A percentile compares a stretch with the other conserved stretches of the same genome.
Conservation (phyloP, 257 asterid genomes). For the Haberlea rhodopensis region DNA sequence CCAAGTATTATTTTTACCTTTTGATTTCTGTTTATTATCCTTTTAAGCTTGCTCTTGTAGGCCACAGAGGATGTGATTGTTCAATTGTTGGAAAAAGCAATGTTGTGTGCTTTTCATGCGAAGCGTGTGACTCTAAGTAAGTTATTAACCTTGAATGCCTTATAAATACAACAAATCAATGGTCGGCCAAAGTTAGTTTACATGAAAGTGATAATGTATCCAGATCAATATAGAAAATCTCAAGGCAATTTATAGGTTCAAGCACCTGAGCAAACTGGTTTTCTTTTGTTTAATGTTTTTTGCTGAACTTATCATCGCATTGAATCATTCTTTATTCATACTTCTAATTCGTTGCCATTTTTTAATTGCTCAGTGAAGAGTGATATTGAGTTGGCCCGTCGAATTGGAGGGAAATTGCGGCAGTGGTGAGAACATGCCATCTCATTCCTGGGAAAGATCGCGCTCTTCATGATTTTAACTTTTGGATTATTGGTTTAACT, state of each 20-base stretch:
- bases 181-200: constrained; percentile 9
- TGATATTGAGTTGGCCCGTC: constrained; percentile 84
- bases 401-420: constrained; percentile 82
- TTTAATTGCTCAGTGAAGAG: constrained; percentile 62
- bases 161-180: neutral
- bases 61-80: constrained; percentile 76
- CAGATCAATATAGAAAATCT: neutral
- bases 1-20: constrained; percentile 6
- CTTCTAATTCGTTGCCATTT: constrained; percentile 20
- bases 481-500: constrained; percentile 6
- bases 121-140: constrained; percentile 92
- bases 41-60: constrained; percentile 37
- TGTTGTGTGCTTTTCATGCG: constrained; percentile 89
- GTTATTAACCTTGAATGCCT: constrained; percentile 32
- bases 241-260: no score
- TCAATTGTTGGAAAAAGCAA: constrained; percentile 72
- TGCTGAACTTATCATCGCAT: neutral
- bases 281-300: neutral
- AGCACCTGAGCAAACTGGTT: neutral
- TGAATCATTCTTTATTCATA: constrained; percentile 4
- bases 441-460: constrained; percentile 7
- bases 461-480: neutral
- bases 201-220: constrained; percentile 17
- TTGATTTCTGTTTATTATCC: constrained; percentile 2
- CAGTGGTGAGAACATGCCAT: constrained; percentile 54